These are phyloP conservation scores for Apocynum venetum DNA, from an alignment of 257 asterid genomes.

Conservation along the genomic window DNA sequence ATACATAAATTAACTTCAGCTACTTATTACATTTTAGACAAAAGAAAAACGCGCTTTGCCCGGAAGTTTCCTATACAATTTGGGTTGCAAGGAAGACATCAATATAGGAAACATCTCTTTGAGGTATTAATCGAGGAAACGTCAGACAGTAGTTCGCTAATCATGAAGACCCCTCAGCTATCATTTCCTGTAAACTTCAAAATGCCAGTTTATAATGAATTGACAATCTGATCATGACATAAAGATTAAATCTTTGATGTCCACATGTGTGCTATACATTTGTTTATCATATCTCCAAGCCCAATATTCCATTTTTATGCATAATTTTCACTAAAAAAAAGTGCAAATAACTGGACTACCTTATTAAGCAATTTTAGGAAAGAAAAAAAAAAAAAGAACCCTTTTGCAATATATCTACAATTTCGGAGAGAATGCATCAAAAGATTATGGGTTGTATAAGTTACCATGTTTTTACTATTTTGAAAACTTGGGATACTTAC, in stretches of 20 bases:
- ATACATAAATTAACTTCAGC: too few relatives aligned
- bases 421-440: neutral
- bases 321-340: neutral
- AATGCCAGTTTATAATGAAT: conserved; percentile 17
- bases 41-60: too few relatives aligned
- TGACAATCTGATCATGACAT: conserved; percentile 30
- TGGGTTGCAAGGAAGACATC: too few relatives aligned
- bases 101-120: too few relatives aligned
- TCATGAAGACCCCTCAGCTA: conserved; percentile 5
- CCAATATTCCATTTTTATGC: conserved; percentile 10
- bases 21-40: too few relatives aligned
- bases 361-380: neutral
- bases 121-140: conserved; percentile 3
- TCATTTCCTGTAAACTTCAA: conserved; percentile 3
- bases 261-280: conserved; percentile 29
- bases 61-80: too few relatives aligned
- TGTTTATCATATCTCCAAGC: neutral
- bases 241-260: conserved; percentile 21
- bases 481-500: neutral
- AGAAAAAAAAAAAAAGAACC: neutral
- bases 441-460: neutral
- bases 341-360: conserved; percentile 3
- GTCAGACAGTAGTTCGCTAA: conserved; percentile 10
- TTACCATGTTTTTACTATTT: neutral
- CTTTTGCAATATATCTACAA: neutral